These are phyloP conservation scores for Grifola frondosa DNA, from an alignment of 1,284 basidiomycete species.

Conservation along the genomic window DNA sequence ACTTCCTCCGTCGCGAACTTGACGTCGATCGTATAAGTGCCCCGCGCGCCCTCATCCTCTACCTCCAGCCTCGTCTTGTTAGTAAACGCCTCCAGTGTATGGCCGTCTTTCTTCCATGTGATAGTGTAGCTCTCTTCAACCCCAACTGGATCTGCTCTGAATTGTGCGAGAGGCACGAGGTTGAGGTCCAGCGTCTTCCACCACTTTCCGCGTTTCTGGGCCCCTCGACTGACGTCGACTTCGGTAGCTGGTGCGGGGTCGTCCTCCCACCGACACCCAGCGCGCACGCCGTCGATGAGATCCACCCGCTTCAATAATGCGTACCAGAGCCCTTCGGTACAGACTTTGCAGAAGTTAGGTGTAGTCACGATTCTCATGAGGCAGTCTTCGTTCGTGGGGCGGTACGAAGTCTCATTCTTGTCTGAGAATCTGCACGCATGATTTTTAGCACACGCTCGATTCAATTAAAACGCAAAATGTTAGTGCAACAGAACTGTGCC, in stretches of 20 bases:
- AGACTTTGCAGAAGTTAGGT: constrained; percentile 76
- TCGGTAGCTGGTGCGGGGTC: not conserved
- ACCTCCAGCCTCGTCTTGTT: constrained; percentile 49
- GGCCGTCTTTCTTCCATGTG: constrained; percentile 50
- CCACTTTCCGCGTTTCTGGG: constrained; percentile 21
- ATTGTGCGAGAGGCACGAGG: constrained; percentile 61
- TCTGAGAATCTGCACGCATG: constrained; percentile 49
- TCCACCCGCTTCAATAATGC: constrained; percentile 56
- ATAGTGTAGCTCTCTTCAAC: constrained; percentile 54
- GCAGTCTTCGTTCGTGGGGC: constrained; percentile 82
- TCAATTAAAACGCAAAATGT: too few species aligned
- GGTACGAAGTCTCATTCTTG: constrained; percentile 61
- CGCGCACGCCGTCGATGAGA: constrained; percentile 56
- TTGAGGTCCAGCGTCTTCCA: constrained; percentile 38
- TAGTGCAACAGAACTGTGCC: not conserved
- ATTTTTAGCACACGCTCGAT: too few species aligned
- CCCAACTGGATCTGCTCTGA: constrained; percentile 40
- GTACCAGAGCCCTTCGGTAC: constrained; percentile 72
- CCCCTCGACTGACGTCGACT: not conserved
- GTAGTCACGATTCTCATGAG: constrained; percentile 77
- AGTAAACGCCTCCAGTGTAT: constrained; percentile 40
- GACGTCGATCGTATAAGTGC: constrained; percentile 47
- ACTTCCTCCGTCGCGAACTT: constrained; percentile 59
- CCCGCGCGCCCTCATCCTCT: constrained; percentile 30
- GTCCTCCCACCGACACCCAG: constrained; percentile 32